Evolutionary conservation across 441 rosid species (phyloP), one percentile per base, ranked within the genome.

Genomic region (Pelargonium cotyledonis): DNA sequence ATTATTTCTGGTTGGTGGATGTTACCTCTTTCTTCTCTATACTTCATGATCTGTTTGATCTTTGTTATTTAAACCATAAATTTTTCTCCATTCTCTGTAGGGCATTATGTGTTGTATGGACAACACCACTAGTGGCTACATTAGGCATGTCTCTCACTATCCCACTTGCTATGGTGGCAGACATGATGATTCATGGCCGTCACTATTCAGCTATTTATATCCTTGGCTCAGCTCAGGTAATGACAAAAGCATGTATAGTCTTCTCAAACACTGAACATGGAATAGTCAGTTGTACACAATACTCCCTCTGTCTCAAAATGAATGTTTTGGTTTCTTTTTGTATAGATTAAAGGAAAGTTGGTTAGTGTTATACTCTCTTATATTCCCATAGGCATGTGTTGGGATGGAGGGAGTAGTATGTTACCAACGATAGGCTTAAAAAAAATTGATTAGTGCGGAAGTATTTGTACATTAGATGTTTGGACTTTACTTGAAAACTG

Each of bases 71-170:
- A 19, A 19, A 15, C 51, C 46, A 15, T 58, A 10, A 8, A 65
- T 66, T 44, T 64, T 16, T 11, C 53, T 9, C 8, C 1, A n/a
- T 66, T 38, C 73, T 46, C 65, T 21, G 55, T 19, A 89, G 96
- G 96, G 96, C 92, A 65, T 72, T 89, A 18, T 86, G 86, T 70
- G 96, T 87, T 57, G 96, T 89, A 35, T 89, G 96, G 92, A 89
- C 96, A 71, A 89, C 96, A 38, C 92, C 96, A 0, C 70, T 89
- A 60, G 96, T 89, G 68, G 96, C 96, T 68, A 89, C 96, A 10
- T 73, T 89, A 74, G 96, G 92, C 66, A 83, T 89, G 91, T 89
- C 96, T 8, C 89, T 89, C 73, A 89, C 92, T 62, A 87, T 89
- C 70, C 96, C 92, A 61, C 92, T 89, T 1, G 92, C 96, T 60